Evolutionary conservation across 106 monocot genomes (phyloP).

Genomic region (Dendrobium nobile): DNA sequence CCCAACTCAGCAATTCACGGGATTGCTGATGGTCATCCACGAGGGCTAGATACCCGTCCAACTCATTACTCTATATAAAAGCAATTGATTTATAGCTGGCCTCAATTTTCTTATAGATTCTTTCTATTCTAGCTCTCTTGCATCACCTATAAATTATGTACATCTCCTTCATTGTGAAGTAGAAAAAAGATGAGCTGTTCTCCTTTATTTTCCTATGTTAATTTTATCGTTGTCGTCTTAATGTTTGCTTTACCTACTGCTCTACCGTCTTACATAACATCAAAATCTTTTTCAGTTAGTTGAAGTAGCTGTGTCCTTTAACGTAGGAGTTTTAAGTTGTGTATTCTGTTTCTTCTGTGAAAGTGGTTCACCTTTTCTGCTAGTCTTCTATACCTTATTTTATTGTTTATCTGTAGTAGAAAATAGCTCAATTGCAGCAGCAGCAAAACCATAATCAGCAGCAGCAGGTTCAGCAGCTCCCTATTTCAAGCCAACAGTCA

Average conservation of each 20-base stretch:
- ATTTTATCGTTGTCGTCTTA: too few relatives aligned
- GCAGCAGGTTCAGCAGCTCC: constrained; percentile 52
- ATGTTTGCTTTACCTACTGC: background rate
- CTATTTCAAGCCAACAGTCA: constrained; percentile 54
- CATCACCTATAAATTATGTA: too few relatives aligned
- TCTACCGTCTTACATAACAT: background rate
- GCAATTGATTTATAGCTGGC: too few relatives aligned
- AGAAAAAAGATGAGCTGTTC: too few relatives aligned
- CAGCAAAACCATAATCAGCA: constrained; percentile 6
- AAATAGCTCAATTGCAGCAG: constrained; percentile 48
- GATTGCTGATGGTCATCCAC: too few relatives aligned
- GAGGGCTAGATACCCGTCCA: too few relatives aligned
- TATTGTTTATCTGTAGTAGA: constrained; percentile 46
- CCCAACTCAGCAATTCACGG: too few relatives aligned
- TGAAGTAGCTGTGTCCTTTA: background rate
- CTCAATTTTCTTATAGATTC: too few relatives aligned
- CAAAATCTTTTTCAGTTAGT: background rate
- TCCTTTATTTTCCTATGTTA: too few relatives aligned
- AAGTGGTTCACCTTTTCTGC: background rate
- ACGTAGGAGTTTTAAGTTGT: background rate
- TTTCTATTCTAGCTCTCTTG: too few relatives aligned
- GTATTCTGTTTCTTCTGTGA: background rate
- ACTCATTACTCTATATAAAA: too few relatives aligned
- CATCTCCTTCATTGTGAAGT: too few relatives aligned
- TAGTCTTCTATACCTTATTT: background rate